Evolutionary conservation across 2,329 filamentous ascomycete genomes (phyloP), one percentile per base, ranked within the genome.

Genomic region (Magnaporthiopsis incrustans): DNA sequence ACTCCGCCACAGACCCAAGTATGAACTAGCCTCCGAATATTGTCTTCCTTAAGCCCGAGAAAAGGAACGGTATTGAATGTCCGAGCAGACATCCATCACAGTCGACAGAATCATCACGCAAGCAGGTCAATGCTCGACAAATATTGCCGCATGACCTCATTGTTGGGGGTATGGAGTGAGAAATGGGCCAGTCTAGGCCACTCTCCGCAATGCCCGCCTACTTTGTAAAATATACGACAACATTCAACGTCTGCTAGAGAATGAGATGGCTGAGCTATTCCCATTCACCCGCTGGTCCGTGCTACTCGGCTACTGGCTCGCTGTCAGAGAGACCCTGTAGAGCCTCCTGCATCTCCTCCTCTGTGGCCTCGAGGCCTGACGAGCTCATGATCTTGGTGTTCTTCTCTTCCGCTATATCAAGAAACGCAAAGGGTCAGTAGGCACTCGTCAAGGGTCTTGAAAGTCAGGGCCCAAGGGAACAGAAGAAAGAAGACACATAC

Each of bases 341-440:
- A 1, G 79, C 79, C 67, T 82, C 82, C 60, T 85, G 77, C 74
- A 86, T 82, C 69, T 88, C 85, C 64, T 85, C 80, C 67, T 87
- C 82, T 4, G 82, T 88, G 7, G 85, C 85, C 70, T 89, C 86
- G 64, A 89, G 74, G 1, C 86, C 86, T 33, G 86, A 84, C 10
- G 85, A 88, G 71, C 82, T 86, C 85, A 89, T 89, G 66, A 89
- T 78, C 70, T 86, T 88, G 68, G 83, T 85, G 67, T 86, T 83
- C 73, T 88, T 89, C 65, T 87, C 86, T 75, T 89, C 85, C 65
- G 85, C 85, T 88, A 69, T 64, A 64, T 50, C 12, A n/a, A 60
- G 53, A 64, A 22, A 60, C 50, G 15, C 12, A 59, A n/a, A 58
- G 62, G 58, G 57, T 60, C 11, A 61, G 53, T 57, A 15, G 10